Conservation (phyloP, 345 rosid genomes). For the Lumnitzera racemosa region DNA sequence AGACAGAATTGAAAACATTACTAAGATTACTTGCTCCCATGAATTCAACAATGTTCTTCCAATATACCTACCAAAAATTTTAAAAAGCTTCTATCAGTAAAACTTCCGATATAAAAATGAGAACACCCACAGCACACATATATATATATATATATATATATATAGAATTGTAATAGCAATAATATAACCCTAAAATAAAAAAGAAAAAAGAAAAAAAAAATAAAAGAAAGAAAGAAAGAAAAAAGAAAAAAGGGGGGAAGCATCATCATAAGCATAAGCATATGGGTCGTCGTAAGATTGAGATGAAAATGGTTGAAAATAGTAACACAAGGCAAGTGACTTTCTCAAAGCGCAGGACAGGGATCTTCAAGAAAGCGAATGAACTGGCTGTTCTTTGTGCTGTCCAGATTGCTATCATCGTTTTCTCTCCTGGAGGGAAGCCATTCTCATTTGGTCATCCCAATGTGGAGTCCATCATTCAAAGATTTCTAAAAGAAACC, state of each 20-base stretch:
- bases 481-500: constrained; percentile 25
- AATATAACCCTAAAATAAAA: no score
- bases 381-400: constrained; percentile 53
- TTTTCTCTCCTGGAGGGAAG: constrained; percentile 70
- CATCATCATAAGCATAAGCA: background rate
- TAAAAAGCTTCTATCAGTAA: no score
- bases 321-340: constrained; percentile 57
- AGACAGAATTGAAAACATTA: no score
- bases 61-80: no score
- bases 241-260: background rate
- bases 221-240: background rate
- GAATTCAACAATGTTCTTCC: no score
- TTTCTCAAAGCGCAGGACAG: constrained; percentile 55
- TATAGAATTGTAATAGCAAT: no score
- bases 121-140: no score
- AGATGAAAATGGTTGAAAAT: constrained; percentile 54
- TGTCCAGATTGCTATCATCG: constrained; percentile 45
- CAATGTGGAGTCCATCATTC: constrained; percentile 31
- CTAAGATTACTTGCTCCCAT: no score
- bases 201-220: no score
- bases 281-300: constrained; percentile 63
- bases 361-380: constrained; percentile 64
- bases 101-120: no score
- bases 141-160: no score
- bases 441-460: constrained; percentile 66